Conservation (phyloP, 208 protist genomes). For the Leishmania tropica region DNA sequence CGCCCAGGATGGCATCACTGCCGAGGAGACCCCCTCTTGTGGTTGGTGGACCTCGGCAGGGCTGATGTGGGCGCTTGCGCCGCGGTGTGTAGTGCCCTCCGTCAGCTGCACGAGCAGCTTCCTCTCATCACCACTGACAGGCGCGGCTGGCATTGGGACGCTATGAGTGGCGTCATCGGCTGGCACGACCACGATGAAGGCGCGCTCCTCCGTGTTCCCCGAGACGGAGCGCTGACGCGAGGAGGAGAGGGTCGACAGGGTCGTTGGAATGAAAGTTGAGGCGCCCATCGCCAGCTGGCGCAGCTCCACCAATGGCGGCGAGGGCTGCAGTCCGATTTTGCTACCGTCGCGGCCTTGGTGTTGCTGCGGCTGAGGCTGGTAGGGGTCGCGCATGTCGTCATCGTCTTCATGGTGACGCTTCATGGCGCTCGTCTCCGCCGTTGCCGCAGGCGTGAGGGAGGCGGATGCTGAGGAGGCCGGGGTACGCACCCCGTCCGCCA, state of each 20-base stretch:
- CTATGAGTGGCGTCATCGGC: background rate
- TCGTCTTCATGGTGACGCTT: background rate
- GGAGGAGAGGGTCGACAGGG: constrained; percentile 1
- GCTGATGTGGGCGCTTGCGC: background rate
- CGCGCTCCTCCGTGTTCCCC: background rate
- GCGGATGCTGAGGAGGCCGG: background rate
- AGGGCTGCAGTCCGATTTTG: background rate
- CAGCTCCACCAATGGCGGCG: background rate
- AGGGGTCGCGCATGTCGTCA: background rate
- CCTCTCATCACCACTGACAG: background rate
- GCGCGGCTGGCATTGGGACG: background rate
- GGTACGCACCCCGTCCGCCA: background rate
- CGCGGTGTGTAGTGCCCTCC: background rate
- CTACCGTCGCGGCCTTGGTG: background rate
- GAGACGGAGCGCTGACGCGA: background rate
- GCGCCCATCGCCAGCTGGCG: background rate
- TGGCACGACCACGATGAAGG: background rate
- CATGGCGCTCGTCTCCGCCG: background rate
- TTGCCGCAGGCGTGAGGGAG: background rate
- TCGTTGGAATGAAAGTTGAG: background rate
- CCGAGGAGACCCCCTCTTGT: background rate
- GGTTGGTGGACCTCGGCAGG: background rate
- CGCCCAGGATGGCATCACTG: background rate
- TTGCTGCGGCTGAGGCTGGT: background rate
- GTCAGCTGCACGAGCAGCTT: background rate